Conservation (phyloP, 192 early-diverging fungal genomes). For the Geosiphon pyriformis region DNA sequence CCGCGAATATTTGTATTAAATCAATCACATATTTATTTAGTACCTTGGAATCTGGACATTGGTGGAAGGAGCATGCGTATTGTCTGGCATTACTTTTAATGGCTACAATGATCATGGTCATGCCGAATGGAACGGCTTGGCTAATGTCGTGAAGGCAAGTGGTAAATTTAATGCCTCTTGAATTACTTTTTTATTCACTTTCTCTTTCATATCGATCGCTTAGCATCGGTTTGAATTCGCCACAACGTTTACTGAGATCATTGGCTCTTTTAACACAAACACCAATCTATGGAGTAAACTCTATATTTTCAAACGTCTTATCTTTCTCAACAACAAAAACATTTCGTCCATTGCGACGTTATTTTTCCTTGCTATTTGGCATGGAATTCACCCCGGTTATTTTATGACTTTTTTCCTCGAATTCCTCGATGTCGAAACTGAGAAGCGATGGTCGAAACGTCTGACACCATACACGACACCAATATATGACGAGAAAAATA, state of each 20-base stretch:
- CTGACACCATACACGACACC: conserved; percentile 31
- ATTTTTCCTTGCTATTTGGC: conserved; percentile 58
- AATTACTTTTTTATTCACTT: not conserved
- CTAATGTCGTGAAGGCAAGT: conserved; percentile 42
- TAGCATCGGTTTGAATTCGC: conserved; percentile 43
- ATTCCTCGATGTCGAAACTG: conserved; percentile 50
- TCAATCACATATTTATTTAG: conserved; percentile 25
- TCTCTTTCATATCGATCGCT: too few relatives aligned
- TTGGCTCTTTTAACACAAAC: conserved; percentile 58
- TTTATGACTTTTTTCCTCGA: conserved; percentile 52
- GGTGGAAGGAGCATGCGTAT: conserved; percentile 48
- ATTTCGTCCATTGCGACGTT: conserved; percentile 42
- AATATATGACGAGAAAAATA: conserved; percentile 28
- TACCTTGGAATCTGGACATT: conserved; percentile 62
- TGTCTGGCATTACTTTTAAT: conserved; percentile 55
- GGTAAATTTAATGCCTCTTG: not conserved
- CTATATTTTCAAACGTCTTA: conserved; percentile 56
- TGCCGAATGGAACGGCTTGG: conserved; percentile 46
- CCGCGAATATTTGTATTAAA: not conserved
- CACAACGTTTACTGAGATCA: conserved; percentile 46
- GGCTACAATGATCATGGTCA: conserved; percentile 42
- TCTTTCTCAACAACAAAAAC: conserved; percentile 52
- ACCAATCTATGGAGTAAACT: conserved; percentile 60
- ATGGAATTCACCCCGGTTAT: conserved; percentile 56
- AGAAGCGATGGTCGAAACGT: conserved; percentile 32